A percentile compares a stretch with the other conserved stretches of the same genome.
Evolutionary conservation across 371 early-diverging fungal species (phyloP).

Genomic region (Smittium culicis): DNA sequence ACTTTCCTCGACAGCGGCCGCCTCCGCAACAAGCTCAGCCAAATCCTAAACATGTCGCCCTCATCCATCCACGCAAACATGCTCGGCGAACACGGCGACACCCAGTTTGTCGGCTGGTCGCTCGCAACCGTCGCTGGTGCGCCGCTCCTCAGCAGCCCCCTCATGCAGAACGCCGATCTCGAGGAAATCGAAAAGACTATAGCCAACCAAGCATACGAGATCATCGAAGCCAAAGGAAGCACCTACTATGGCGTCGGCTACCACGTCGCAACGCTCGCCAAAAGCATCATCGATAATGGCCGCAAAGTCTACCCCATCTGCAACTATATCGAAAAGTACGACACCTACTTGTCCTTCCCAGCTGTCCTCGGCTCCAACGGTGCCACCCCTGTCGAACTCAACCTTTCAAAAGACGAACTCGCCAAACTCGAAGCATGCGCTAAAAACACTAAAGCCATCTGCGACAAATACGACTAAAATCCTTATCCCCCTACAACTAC

Average conservation of each 20-base stretch:
- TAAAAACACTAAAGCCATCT: constrained; percentile 33
- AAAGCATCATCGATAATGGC: constrained; percentile 49
- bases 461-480: constrained; percentile 23
- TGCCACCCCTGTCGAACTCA: constrained; percentile 46
- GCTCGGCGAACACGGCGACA: constrained; percentile 79
- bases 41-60: constrained; percentile 45
- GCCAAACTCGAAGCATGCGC: constrained; percentile 34
- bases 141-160: constrained; percentile 48
- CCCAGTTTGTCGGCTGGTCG: constrained; percentile 70
- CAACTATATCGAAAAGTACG: constrained; percentile 43
- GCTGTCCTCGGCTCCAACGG: constrained; percentile 55
- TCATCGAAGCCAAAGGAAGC: constrained; percentile 72
- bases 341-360: constrained; percentile 54
- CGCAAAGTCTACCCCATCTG: constrained; percentile 48
- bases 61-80: constrained; percentile 65
- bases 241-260: constrained; percentile 81
- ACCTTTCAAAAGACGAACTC: constrained; percentile 40
- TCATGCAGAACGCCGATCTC: constrained; percentile 39
- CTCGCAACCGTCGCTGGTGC: constrained; percentile 57
- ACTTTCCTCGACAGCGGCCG: constrained; percentile 71
- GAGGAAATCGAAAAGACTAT: constrained; percentile 40
- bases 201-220: constrained; percentile 61
- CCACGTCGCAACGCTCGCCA: constrained; percentile 52
- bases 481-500: too few species aligned
- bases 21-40: constrained; percentile 47